Percentiles rank a stretch among this genome's conserved stretches.
These are phyloP conservation scores for Crithidia acanthocephali DNA, from an alignment of 208 protist species.

Conservation along the genomic window DNA sequence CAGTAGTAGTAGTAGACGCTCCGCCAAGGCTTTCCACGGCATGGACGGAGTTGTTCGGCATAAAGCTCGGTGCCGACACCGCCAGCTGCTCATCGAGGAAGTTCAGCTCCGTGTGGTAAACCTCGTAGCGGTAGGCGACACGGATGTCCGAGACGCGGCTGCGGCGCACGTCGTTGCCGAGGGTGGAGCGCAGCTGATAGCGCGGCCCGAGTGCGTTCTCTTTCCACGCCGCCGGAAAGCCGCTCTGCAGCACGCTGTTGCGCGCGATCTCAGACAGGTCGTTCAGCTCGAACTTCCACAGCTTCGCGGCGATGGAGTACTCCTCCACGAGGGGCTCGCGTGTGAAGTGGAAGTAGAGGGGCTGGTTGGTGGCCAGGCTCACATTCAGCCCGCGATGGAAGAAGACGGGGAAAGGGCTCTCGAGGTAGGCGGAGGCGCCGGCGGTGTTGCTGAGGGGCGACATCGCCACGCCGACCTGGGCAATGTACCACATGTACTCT, in stretches of 20 bases:
- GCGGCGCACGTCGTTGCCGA: slow-evolving; percentile 93
- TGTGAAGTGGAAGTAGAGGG: slow-evolving; percentile 95
- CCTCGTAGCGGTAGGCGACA: slow-evolving; percentile 94
- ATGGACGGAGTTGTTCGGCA: not conserved
- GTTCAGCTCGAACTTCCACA: slow-evolving; percentile 96
- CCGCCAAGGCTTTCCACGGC: not conserved
- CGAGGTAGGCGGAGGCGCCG: slow-evolving; percentile 95
- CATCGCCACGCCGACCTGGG: slow-evolving; percentile 97
- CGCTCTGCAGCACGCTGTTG: slow-evolving; percentile 96
- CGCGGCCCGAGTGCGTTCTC: slow-evolving; percentile 92
- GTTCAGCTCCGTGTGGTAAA: slow-evolving; percentile 91
- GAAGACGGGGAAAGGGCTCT: slow-evolving; percentile 96
- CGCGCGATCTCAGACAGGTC: slow-evolving; percentile 99
- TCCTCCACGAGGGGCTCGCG: slow-evolving; percentile 99
- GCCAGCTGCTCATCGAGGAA: slow-evolving; percentile 83
- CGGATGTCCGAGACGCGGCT: slow-evolving; percentile 98
- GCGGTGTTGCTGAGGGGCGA: slow-evolving; percentile 99
- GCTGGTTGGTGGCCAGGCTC: slow-evolving; percentile 98
- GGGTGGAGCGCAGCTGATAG: slow-evolving; percentile 87
- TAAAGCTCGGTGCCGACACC: slow-evolving; percentile 3
- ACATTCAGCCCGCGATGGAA: slow-evolving; percentile 97
- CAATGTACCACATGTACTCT: slow-evolving; percentile 98
- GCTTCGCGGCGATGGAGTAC: slow-evolving; percentile 98
- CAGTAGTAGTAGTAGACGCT: not conserved
- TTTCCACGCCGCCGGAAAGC: slow-evolving; percentile 96